Conservation (phyloP, 2,329 filamentous ascomycete genomes). For the Aspergillus piperis region DNA sequence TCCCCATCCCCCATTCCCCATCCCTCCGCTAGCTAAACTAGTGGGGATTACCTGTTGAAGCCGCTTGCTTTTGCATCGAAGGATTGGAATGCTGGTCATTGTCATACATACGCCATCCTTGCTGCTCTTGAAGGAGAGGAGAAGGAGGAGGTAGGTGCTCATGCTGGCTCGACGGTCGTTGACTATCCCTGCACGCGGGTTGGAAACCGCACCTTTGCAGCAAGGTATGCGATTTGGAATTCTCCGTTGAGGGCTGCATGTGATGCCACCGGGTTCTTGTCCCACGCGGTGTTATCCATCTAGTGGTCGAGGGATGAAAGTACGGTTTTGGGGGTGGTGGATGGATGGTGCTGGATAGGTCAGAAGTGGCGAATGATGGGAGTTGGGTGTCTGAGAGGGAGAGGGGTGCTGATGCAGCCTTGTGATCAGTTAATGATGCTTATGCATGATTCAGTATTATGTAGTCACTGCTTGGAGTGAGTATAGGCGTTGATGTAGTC, state of each 20-base stretch:
- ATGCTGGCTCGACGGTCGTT: neutral
- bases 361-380: neutral
- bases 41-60: neutral
- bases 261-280: neutral
- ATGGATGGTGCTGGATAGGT: neutral
- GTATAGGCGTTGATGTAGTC: too few species aligned
- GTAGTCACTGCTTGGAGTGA: too few species aligned
- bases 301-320: neutral
- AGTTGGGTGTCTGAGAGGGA: too few species aligned
- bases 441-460: too few species aligned
- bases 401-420: too few species aligned
- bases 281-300: neutral
- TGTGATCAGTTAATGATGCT: too few species aligned
- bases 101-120: neutral
- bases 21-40: neutral
- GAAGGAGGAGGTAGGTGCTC: neutral
- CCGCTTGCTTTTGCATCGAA: neutral
- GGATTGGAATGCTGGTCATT: slow-evolving; percentile 1
- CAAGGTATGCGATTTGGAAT: neutral
- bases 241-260: neutral
- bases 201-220: neutral
- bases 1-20: too few species aligned
- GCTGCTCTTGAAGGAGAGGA: neutral
- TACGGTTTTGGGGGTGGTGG: neutral
- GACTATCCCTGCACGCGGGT: neutral